Percentiles rank a stretch among this genome's conserved stretches.
Evolutionary conservation across 2,329 filamentous ascomycete species (phyloP).

Genomic region (Nemania diffusa): DNA sequence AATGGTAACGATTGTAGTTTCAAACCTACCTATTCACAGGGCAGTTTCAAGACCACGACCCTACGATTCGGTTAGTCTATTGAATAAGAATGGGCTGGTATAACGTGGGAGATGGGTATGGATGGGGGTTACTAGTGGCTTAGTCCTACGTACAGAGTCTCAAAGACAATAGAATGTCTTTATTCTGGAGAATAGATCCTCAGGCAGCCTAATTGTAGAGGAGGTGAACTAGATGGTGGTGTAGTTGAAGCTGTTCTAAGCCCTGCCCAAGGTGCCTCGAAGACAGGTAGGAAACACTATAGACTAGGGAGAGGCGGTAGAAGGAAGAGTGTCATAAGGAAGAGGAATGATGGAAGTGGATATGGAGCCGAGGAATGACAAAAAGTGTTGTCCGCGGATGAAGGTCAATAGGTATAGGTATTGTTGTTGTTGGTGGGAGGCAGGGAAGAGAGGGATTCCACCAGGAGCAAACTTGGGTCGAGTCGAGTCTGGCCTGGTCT

Average conservation of each 20-base stretch:
- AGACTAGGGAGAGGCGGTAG: conserved; percentile 1
- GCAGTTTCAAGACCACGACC: background rate
- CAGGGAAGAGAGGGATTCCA: conserved; percentile 1
- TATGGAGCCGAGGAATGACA: conserved; percentile 1
- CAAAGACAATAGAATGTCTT: background rate
- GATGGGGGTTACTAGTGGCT: background rate
- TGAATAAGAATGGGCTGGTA: background rate
- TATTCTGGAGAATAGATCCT: background rate
- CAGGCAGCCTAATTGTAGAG: background rate
- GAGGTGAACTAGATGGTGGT: background rate
- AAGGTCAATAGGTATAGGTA: conserved; percentile 17
- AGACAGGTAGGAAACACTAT: conserved; percentile 21
- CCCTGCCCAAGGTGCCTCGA: background rate
- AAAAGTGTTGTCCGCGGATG: conserved; percentile 4
- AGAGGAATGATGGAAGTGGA: conserved; percentile 19
- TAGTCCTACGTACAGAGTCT: background rate
- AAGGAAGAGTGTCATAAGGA: background rate
- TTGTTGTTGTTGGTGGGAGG: conserved; percentile 7
- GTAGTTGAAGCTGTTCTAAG: conserved; percentile 1
- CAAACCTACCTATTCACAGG: conserved; percentile 8
- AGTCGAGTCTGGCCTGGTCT: conserved; percentile 1
- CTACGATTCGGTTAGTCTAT: conserved; percentile 21
- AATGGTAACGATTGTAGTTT: conserved; percentile 18
- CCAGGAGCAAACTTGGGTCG: background rate
- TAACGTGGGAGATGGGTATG: background rate